Conservation (phyloP, 208 protist species). For the Vickermania spadyakhi region DNA sequence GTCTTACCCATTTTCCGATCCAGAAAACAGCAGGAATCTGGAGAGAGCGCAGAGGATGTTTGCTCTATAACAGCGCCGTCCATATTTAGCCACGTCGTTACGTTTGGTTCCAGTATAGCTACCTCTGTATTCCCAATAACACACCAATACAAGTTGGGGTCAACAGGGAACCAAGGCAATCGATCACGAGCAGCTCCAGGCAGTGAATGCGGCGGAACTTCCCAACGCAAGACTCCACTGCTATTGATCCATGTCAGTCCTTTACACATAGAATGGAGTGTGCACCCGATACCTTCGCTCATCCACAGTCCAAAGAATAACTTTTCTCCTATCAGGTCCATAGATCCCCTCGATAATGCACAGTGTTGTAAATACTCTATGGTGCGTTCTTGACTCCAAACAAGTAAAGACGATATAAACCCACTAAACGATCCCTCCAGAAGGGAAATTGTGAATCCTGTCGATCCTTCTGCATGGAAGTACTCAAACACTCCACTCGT, state of each 20-base stretch:
- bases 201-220: constrained; percentile 19
- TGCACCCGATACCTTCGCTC: constrained; percentile 60
- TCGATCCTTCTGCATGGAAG: constrained; percentile 3
- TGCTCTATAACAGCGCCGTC: constrained; percentile 68
- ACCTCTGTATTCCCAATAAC: constrained; percentile 63
- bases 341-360: too few relatives aligned
- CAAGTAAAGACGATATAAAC: constrained; percentile 30
- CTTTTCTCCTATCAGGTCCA: too few relatives aligned
- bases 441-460: constrained; percentile 12
- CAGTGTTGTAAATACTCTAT: constrained; percentile 41
- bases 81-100: constrained; percentile 64
- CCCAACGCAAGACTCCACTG: constrained; percentile 28
- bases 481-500: constrained; percentile 28
- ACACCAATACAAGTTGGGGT: constrained; percentile 43
- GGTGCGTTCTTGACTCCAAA: constrained; percentile 34
- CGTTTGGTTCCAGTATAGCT: constrained; percentile 54
- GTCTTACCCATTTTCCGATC: constrained; percentile 20
- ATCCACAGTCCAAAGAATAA: constrained; percentile 37
- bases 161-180: constrained; percentile 20
- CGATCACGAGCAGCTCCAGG: constrained; percentile 7
- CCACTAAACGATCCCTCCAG: constrained; percentile 15
- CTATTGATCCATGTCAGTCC: constrained; percentile 33
- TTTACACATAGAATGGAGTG: constrained; percentile 22
- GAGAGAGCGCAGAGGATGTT: constrained; percentile 23
- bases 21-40: constrained; percentile 32